These are phyloP conservation scores for Chondrostereum purpureum DNA, from an alignment of 1,284 basidiomycete genomes.

Conservation along the genomic window DNA sequence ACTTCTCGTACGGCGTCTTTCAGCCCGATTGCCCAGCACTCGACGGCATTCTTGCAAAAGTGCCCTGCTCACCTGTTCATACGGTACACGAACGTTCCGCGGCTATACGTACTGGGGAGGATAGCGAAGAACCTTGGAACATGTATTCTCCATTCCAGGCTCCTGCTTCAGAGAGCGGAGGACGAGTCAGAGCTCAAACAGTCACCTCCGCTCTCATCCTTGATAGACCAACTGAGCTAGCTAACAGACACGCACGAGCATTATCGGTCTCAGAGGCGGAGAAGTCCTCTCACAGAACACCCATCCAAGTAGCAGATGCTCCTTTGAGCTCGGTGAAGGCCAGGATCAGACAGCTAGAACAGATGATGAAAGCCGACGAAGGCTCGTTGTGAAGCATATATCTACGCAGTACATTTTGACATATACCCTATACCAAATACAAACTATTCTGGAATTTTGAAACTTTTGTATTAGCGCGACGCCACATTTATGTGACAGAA, in stretches of 20 bases:
- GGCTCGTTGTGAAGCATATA: too few species aligned
- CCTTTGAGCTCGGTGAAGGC: slow-evolving; percentile 24
- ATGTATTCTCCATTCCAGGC: slow-evolving; percentile 1
- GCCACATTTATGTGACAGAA: too few species aligned
- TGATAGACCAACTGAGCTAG: too few species aligned
- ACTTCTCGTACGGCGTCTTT: background rate
- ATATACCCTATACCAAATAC: too few species aligned
- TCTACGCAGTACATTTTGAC: too few species aligned
- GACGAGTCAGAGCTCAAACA: background rate
- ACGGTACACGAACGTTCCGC: background rate
- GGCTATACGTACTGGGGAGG: background rate
- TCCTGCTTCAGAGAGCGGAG: background rate
- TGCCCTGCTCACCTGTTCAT: background rate
- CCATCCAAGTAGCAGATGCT: background rate
- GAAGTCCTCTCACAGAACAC: background rate
- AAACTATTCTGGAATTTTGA: too few species aligned
- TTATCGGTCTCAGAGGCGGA: background rate
- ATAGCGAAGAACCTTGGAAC: background rate
- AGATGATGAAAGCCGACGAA: slow-evolving; percentile 14
- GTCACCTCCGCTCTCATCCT: too few species aligned
- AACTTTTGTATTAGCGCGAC: too few species aligned
- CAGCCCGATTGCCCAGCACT: background rate
- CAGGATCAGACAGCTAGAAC: slow-evolving; percentile 26
- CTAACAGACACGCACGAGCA: background rate
- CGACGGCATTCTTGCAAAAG: background rate